Conservation (phyloP, 495 filamentous ascomycete species). For the Lepraria neglecta region DNA sequence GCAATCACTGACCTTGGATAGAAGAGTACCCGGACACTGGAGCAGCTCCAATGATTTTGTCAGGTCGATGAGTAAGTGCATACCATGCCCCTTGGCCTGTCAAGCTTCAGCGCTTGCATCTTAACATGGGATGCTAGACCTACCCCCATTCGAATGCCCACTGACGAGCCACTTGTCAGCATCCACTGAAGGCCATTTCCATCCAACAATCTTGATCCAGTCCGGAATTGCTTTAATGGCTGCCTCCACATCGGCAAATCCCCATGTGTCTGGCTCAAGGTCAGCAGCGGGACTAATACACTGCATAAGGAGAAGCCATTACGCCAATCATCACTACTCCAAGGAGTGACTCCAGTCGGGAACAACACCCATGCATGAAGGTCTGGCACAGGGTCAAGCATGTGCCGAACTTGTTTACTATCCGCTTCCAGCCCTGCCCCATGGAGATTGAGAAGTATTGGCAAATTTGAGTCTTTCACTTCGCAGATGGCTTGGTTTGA, state of each 20-base stretch:
- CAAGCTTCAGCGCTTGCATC: constrained; percentile 14
- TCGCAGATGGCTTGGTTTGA: constrained; percentile 36
- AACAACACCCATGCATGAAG: constrained; percentile 53
- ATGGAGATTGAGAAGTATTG: constrained; percentile 47
- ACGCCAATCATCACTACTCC: constrained; percentile 62
- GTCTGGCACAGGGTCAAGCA: constrained; percentile 45
- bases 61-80: constrained; percentile 50
- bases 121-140: not conserved
- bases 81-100: constrained; percentile 54
- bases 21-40: constrained; percentile 55
- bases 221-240: constrained; percentile 43
- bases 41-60: constrained; percentile 51
- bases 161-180: constrained; percentile 46
- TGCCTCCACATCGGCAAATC: constrained; percentile 51
- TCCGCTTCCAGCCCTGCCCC: constrained; percentile 54
- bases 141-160: constrained; percentile 55
- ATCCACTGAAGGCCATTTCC: constrained; percentile 43
- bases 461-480: constrained; percentile 27
- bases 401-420: constrained; percentile 39
- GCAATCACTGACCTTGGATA: constrained; percentile 44
- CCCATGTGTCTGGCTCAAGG: constrained; percentile 45
- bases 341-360: constrained; percentile 53
- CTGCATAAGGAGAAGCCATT: constrained; percentile 23
- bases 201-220: constrained; percentile 46
- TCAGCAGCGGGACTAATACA: constrained; percentile 14